Percentiles rank a stretch among this genome's conserved stretches.
Conservation (phyloP, 1,284 basidiomycete species). For the Porphyrellus sp. region DNA sequence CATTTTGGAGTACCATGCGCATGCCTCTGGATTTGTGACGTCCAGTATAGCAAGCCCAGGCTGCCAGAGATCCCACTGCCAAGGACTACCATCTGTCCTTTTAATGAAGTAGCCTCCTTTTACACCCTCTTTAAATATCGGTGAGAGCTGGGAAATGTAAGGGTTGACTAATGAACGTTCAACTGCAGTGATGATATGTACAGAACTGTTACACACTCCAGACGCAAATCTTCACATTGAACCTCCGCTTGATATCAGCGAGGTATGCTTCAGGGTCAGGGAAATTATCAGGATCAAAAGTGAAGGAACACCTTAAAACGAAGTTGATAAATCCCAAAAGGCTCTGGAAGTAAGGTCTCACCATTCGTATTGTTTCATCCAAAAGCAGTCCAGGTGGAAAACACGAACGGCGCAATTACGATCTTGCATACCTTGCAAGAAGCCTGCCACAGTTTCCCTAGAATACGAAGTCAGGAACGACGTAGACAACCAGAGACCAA, state of each 20-base stretch:
- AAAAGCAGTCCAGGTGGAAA: slow-evolving; percentile 77
- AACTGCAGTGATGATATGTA: slow-evolving; percentile 1
- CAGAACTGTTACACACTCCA: slow-evolving; percentile 52
- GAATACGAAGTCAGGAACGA: slow-evolving; percentile 74
- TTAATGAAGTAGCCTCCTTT: slow-evolving; percentile 69
- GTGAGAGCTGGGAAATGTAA: slow-evolving; percentile 66
- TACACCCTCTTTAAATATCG: slow-evolving; percentile 67
- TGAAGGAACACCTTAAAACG: slow-evolving; percentile 61
- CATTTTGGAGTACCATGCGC: slow-evolving; percentile 64
- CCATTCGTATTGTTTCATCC: slow-evolving; percentile 81
- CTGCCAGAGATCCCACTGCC: slow-evolving; percentile 79
- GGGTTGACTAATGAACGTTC: slow-evolving; percentile 48
- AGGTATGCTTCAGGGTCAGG: slow-evolving; percentile 69
- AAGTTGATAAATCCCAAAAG: not conserved
- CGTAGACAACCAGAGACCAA: slow-evolving; percentile 74
- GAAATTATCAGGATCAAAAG: slow-evolving; percentile 74
- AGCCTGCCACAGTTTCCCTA: slow-evolving; percentile 61
- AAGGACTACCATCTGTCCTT: slow-evolving; percentile 62
- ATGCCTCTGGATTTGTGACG: slow-evolving; percentile 67
- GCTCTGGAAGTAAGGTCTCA: slow-evolving; percentile 17
- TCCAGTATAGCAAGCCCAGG: slow-evolving; percentile 68
- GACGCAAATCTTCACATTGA: slow-evolving; percentile 68
- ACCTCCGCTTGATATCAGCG: slow-evolving; percentile 62
- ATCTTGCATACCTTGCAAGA: slow-evolving; percentile 69
- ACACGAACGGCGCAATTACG: slow-evolving; percentile 70